A percentile compares a stretch with the other conserved stretches of the same genome.
Conservation (phyloP, 805 yeast genomes). For the Wickerhamomyces rabaulensis region DNA sequence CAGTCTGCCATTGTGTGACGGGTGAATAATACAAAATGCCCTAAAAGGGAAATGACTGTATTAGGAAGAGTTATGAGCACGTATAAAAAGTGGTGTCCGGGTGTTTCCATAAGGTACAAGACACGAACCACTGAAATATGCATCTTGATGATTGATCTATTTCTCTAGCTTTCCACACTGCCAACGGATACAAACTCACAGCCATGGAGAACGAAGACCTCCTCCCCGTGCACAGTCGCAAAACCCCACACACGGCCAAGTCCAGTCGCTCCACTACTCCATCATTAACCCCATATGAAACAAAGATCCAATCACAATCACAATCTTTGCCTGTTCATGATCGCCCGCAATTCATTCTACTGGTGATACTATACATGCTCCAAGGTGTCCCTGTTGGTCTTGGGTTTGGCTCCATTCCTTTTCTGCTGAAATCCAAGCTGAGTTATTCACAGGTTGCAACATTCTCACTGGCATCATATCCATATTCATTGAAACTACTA, state of each 20-base stretch:
- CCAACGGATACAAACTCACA: no score
- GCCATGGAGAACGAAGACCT: not conserved
- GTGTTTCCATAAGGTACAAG: no score
- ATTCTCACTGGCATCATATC: slow-evolving; percentile 89
- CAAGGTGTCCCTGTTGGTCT: slow-evolving; percentile 98
- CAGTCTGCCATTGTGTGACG: no score
- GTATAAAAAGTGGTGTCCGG: no score
- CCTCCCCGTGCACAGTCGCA: slow-evolving; percentile 7
- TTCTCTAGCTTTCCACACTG: no score
- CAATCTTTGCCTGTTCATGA: slow-evolving; percentile 39
- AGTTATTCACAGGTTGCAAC: slow-evolving; percentile 87
- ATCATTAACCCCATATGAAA: not conserved
- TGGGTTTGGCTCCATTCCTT: slow-evolving; percentile 93
- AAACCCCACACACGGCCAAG: not conserved
- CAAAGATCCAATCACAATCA: slow-evolving; percentile 1
- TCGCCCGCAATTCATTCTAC: slow-evolving; percentile 66
- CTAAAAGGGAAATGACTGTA: no score
- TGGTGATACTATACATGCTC: slow-evolving; percentile 70
- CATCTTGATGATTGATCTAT: no score
- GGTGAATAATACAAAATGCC: no score
- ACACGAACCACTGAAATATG: no score
- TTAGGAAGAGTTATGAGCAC: no score
- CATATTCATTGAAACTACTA: slow-evolving; percentile 83
- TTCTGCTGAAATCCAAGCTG: slow-evolving; percentile 73
- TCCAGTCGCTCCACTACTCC: slow-evolving; percentile 1